These are phyloP conservation scores for Apiospora phragmitis DNA, from an alignment of 2,329 filamentous ascomycete species.

Conservation along the genomic window DNA sequence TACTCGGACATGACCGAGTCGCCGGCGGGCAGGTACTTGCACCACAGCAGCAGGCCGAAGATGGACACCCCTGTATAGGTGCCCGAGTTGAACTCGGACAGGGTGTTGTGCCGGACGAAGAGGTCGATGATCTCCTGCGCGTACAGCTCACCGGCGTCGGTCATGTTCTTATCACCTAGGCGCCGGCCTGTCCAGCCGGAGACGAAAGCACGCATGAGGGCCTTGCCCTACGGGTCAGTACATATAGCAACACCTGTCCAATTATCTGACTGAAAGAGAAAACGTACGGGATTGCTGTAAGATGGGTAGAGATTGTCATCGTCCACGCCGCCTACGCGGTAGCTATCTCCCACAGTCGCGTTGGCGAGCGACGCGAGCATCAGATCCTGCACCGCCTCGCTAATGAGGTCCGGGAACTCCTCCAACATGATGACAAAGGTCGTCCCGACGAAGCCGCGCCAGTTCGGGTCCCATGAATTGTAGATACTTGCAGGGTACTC, in stretches of 20 bases:
- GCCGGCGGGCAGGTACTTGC: slow-evolving; percentile 53
- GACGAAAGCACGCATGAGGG: slow-evolving; percentile 63
- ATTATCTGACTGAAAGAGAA: neutral
- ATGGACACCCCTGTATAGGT: slow-evolving; percentile 65
- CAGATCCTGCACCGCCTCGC: slow-evolving; percentile 34
- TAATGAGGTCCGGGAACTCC: slow-evolving; percentile 53
- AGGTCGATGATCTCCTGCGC: slow-evolving; percentile 57
- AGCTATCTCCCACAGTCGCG: slow-evolving; percentile 58
- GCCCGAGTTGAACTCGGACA: slow-evolving; percentile 63
- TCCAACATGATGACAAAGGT: slow-evolving; percentile 59
- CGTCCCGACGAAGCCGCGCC: slow-evolving; percentile 63
- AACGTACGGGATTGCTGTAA: slow-evolving; percentile 55
- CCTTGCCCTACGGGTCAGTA: neutral
- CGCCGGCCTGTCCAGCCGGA: slow-evolving; percentile 59
- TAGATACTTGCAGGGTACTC: slow-evolving; percentile 41
- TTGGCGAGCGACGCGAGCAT: slow-evolving; percentile 57
- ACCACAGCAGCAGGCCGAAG: slow-evolving; percentile 58
- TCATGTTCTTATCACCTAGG: slow-evolving; percentile 59
- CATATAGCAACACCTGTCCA: neutral
- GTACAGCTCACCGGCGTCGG: slow-evolving; percentile 54
- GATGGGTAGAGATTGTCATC: slow-evolving; percentile 63
- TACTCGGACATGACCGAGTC: slow-evolving; percentile 50
- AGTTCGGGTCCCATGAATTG: slow-evolving; percentile 60
- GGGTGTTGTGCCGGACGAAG: slow-evolving; percentile 54
- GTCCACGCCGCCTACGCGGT: slow-evolving; percentile 60